These are phyloP conservation scores for Leccinum longicurvipes DNA, from an alignment of 768 basidiomycete genomes.

Conservation along the genomic window DNA sequence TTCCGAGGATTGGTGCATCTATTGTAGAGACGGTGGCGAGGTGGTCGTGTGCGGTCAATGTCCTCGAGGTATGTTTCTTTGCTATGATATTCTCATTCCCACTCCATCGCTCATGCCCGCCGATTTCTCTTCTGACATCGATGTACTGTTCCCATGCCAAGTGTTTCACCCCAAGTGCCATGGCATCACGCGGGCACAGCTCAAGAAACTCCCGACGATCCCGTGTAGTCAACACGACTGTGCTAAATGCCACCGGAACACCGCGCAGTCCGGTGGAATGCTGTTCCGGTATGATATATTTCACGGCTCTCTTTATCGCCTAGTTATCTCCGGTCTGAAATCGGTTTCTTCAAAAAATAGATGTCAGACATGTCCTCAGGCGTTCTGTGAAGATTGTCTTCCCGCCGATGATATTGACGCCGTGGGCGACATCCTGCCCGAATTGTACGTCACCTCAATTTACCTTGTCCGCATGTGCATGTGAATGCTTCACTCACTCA, in stretches of 20 bases:
- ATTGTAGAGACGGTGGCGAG: conserved; percentile 59
- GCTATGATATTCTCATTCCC: not conserved
- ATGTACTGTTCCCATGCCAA: conserved; percentile 15
- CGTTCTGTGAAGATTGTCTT: conserved; percentile 63
- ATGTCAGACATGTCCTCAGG: conserved; percentile 56
- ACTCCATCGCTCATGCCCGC: conserved; percentile 1
- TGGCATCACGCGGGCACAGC: conserved; percentile 34
- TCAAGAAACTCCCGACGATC: conserved; percentile 25
- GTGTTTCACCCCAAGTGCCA: conserved; percentile 55
- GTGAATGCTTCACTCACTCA: not conserved
- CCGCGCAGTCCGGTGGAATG: conserved; percentile 52
- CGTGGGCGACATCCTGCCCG: conserved; percentile 54
- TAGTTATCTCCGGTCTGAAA: conserved; percentile 4
- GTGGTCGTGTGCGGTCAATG: conserved; percentile 46
- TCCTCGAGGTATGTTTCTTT: conserved; percentile 46
- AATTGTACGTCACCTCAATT: conserved; percentile 42
- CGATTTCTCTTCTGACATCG: not conserved
- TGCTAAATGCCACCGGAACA: conserved; percentile 39
- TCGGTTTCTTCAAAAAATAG: conserved; percentile 24
- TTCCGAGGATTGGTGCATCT: conserved; percentile 56
- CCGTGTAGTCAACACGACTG: conserved; percentile 54
- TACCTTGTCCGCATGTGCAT: not conserved
- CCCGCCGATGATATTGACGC: conserved; percentile 47
- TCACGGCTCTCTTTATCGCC: not conserved
- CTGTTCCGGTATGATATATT: conserved; percentile 46